Percentiles rank a stretch among this genome's conserved stretches.
Conservation (phyloP, 768 basidiomycete species). For the Tylopilus plumbeoviolaceoides region DNA sequence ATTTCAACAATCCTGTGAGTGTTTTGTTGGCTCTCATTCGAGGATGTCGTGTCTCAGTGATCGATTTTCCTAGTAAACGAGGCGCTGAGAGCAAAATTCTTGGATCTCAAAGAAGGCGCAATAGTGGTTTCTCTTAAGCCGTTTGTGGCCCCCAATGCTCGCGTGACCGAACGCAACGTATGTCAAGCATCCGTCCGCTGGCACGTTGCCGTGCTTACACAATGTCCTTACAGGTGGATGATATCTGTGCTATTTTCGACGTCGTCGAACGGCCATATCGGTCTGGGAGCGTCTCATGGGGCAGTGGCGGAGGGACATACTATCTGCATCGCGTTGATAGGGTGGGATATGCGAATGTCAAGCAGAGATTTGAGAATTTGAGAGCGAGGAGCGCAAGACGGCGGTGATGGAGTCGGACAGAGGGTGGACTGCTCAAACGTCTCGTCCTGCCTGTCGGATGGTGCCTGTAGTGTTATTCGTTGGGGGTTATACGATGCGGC, state of each 20-base stretch:
- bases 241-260: slow-evolving; percentile 79
- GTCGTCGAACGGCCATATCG: slow-evolving; percentile 64
- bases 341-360: slow-evolving; percentile 59
- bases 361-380: slow-evolving; percentile 52
- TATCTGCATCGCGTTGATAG: slow-evolving; percentile 78
- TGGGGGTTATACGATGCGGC: not conserved
- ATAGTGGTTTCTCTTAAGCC: slow-evolving; percentile 86
- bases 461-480: no score
- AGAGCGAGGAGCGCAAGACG: slow-evolving; percentile 29
- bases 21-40: not conserved
- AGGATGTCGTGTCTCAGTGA: not conserved
- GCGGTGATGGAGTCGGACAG: slow-evolving; percentile 8
- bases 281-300: slow-evolving; percentile 81
- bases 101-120: slow-evolving; percentile 92
- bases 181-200: slow-evolving; percentile 19
- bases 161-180: slow-evolving; percentile 82
- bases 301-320: slow-evolving; percentile 62
- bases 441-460: no score
- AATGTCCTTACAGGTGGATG: slow-evolving; percentile 51
- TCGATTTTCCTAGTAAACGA: slow-evolving; percentile 65
- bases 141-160: slow-evolving; percentile 72
- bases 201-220: not conserved
- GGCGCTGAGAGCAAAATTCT: slow-evolving; percentile 79
- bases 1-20: slow-evolving; percentile 69
- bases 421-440: no score